phyloP scores from a whole-genome alignment of 2,329 filamentous ascomycete genomes.

The Hirsutella minnesotensis region DNA sequence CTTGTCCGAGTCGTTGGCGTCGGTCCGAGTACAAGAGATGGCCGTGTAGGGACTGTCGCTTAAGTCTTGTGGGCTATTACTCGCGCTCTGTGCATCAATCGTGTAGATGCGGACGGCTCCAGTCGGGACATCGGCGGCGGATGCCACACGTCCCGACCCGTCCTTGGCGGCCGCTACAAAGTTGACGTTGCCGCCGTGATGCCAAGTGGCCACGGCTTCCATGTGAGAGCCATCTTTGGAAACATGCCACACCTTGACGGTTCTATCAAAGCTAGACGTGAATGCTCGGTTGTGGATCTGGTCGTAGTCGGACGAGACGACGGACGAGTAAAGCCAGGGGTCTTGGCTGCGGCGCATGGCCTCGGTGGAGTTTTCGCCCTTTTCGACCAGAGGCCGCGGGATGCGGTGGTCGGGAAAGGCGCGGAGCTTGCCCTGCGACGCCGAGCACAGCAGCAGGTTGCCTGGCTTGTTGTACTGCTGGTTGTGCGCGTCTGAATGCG shows the following conservation, averaged over 20 bases:
- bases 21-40: conserved; percentile 28
- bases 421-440: conserved; percentile 27
- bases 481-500: conserved; percentile 50
- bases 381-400: conserved; percentile 37
- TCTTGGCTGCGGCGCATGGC: conserved; percentile 48
- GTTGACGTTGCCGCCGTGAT: conserved; percentile 47
- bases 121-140: conserved; percentile 42
- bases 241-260: conserved; percentile 47
- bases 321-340: conserved; percentile 52
- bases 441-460: conserved; percentile 46
- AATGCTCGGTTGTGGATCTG: conserved; percentile 32
- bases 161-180: conserved; percentile 46
- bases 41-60: conserved; percentile 22
- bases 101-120: conserved; percentile 47
- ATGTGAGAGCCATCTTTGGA: conserved; percentile 26
- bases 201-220: conserved; percentile 34
- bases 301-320: conserved; percentile 49
- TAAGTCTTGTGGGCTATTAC: conserved; percentile 17
- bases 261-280: conserved; percentile 50
- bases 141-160: conserved; percentile 38
- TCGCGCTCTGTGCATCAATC: too few species aligned
- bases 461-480: conserved; percentile 56
- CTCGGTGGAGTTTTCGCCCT: conserved; percentile 41
- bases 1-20: conserved; percentile 25
- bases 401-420: conserved; percentile 47